phyloP scores from a whole-genome alignment of 75 land plant genomes.

The Cunninghamia lanceolata region DNA sequence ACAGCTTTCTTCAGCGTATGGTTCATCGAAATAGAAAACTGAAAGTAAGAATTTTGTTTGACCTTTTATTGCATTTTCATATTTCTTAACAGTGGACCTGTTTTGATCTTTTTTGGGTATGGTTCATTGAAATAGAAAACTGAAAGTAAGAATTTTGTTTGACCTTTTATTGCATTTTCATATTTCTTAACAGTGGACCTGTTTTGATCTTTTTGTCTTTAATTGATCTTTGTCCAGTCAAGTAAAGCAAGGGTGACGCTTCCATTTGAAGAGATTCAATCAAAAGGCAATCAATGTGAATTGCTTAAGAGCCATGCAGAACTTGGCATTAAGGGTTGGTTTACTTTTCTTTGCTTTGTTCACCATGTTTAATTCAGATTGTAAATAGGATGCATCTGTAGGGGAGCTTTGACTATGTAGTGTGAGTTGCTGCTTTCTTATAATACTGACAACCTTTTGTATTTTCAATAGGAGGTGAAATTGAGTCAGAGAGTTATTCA shows the following conservation, averaged over 20 bases:
- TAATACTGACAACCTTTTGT: neutral
- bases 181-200: constrained; percentile 21
- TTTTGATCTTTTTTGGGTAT: constrained; percentile 62
- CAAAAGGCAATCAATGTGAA: neutral
- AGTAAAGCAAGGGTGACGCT: neutral
- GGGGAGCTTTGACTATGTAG: neutral
- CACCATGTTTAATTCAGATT: neutral
- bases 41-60: constrained; percentile 26
- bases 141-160: constrained; percentile 28
- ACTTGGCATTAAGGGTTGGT: neutral
- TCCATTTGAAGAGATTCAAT: neutral
- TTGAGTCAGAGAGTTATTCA: neutral
- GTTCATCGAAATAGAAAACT: constrained; percentile 35
- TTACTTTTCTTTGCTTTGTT: neutral
- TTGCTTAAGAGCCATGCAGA: neutral
- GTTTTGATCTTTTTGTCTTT: neutral
- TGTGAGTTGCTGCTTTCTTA: neutral
- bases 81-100: too few species aligned
- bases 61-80: neutral
- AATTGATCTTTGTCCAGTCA: neutral
- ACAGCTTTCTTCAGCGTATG: constrained; percentile 56
- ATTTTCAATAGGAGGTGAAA: constrained; percentile 1
- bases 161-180: neutral
- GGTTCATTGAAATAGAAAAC: constrained; percentile 34
- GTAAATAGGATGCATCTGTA: neutral